These are phyloP conservation scores for Vigna trinervia DNA, from an alignment of 306 rosid genomes.

Conservation along the genomic window DNA sequence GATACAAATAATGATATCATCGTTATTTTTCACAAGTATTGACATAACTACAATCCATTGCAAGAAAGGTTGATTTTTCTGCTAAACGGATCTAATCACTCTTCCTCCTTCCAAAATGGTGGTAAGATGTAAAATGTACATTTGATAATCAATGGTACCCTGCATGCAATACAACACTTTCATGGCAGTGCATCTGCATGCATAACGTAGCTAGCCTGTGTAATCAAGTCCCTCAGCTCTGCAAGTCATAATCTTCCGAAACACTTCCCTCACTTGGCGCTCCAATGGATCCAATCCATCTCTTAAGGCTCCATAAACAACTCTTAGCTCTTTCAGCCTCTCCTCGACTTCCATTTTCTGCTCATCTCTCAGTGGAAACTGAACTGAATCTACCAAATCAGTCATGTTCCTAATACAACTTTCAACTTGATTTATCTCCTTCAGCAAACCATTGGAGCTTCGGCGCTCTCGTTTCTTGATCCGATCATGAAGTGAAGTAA, in stretches of 20 bases:
- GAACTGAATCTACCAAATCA: slow-evolving; percentile 3
- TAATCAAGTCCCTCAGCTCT: slow-evolving; percentile 17
- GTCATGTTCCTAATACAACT: neutral
- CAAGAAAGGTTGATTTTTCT: neutral
- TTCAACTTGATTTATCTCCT: slow-evolving; percentile 8
- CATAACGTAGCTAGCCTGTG: neutral
- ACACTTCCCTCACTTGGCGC: neutral
- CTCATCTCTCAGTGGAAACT: slow-evolving; percentile 19
- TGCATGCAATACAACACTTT: neutral
- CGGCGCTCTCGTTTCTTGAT: neutral
- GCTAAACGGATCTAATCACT: neutral
- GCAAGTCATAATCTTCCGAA: slow-evolving; percentile 12
- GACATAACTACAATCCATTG: neutral
- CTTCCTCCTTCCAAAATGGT: slow-evolving; percentile 2
- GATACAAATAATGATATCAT: neutral
- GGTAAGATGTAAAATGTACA: neutral
- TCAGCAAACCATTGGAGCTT: slow-evolving; percentile 11
- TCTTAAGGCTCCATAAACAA: slow-evolving; percentile 6
- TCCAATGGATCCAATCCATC: slow-evolving; percentile 21
- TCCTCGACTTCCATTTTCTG: slow-evolving; percentile 8
- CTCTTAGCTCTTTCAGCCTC: neutral
- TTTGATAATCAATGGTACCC: neutral
- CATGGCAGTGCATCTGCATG: neutral
- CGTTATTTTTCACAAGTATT: neutral
- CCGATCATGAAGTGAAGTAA: slow-evolving; percentile 1